Conservation (phyloP, 371 early-diverging fungal genomes). For the Lichtheimia corymbifera region DNA sequence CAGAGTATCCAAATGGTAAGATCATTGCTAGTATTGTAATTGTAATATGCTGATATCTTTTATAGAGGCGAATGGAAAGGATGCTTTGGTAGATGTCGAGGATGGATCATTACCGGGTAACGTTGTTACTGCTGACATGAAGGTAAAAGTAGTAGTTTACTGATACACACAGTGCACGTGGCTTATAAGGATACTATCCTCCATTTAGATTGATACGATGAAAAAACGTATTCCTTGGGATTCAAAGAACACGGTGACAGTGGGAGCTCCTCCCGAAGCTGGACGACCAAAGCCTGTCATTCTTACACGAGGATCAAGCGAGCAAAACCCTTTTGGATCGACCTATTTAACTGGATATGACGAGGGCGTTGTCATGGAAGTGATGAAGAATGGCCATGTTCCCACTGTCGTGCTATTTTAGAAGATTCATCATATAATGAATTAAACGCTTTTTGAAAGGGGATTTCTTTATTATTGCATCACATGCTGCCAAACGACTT, state of each 20-base stretch:
- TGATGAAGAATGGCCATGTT: conserved; percentile 65
- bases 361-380: conserved; percentile 59
- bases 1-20: conserved; percentile 14
- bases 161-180: neutral
- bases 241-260: conserved; percentile 26
- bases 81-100: conserved; percentile 28
- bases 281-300: conserved; percentile 55
- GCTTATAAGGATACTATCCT: neutral
- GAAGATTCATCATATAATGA: neutral
- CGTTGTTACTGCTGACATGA: conserved; percentile 42
- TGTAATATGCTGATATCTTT: neutral
- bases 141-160: conserved; percentile 21
- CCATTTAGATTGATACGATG: conserved; percentile 28
- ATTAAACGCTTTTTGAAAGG: neutral
- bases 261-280: conserved; percentile 20
- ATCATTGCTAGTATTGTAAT: neutral
- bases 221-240: conserved; percentile 53
- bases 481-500: neutral
- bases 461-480: neutral
- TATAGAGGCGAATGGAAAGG: conserved; percentile 6
- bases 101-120: conserved; percentile 20
- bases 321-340: conserved; percentile 73
- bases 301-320: conserved; percentile 65
- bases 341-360: conserved; percentile 67
- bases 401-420: conserved; percentile 58